Evolutionary conservation across 2,329 filamentous ascomycete species (phyloP), one percentile per base, ranked within the genome.

Genomic region (Colletotrichum sp.): DNA sequence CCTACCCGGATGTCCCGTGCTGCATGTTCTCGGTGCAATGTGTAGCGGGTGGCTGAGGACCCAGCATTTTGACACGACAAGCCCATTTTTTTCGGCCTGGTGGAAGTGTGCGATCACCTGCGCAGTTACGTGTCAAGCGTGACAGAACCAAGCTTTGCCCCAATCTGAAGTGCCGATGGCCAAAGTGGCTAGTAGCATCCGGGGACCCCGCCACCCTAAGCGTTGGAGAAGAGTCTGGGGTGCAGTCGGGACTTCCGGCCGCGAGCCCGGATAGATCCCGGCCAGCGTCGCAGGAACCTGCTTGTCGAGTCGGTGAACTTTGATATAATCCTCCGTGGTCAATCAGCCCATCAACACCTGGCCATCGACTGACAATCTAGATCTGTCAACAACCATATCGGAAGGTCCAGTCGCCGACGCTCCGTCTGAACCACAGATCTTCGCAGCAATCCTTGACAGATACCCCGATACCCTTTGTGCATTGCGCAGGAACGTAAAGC

Each of bases 241-340:
- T 75, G 34, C 72, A 75, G 72, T 30, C 72, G 72, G 72, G 67
- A 75, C 69, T 39, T 75, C 72, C 72, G 72, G 30, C 32, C 7
- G 55, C 34, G 62, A 59, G 16, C 44, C 67, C 72, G 72, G 72
- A 71, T 65, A 59, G 65, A 64, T 64, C 39, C 71, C 71, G 65
- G 44, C 39, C 57, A 73, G 71, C 39, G 71, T 69, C 24, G 30
- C 59, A 64, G 39, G 18, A 70, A 34, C 39, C 26, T 30, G 57
- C 22, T 32, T 71, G 34, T 36, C 57, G 65, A 57, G 71, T 71
- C 60, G 72, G 72, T 36, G 60, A 71, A 75, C n/a, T 66, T 60
- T 48, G 72, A 75, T 75, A 75, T 75, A 75, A 75, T 62, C 55
- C 44, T 75, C 67, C 34, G 55, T 60, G 39, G 18, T 52, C 39